Evolutionary conservation across 2,329 filamentous ascomycete species (phyloP).

Genomic region (Macroventuria anomochaeta): DNA sequence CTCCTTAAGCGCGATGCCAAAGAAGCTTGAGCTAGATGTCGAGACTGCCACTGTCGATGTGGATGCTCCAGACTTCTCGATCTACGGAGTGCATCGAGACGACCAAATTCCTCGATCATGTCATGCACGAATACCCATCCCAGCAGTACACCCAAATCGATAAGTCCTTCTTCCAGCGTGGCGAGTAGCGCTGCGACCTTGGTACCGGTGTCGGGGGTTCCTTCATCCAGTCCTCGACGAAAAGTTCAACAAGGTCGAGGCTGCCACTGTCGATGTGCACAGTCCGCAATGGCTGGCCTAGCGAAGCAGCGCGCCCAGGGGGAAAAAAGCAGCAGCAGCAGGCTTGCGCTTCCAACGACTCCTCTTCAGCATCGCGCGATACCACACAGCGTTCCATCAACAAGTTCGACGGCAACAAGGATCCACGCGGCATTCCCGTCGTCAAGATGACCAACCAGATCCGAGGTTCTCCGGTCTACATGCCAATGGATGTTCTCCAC

Average conservation of each 20-base stretch:
- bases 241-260: slow-evolving; percentile 64
- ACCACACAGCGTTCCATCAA: slow-evolving; percentile 58
- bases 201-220: slow-evolving; percentile 74
- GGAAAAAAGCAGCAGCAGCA: too few relatives aligned
- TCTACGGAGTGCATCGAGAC: slow-evolving; percentile 72
- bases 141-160: slow-evolving; percentile 73
- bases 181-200: slow-evolving; percentile 60
- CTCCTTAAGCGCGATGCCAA: too few relatives aligned
- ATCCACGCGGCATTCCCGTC: slow-evolving; percentile 39
- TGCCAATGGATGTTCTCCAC: slow-evolving; percentile 63
- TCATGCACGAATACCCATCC: slow-evolving; percentile 80
- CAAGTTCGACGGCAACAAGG: neutral
- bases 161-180: slow-evolving; percentile 77
- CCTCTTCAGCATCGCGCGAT: slow-evolving; percentile 63
- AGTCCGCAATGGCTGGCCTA: too few relatives aligned
- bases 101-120: slow-evolving; percentile 89
- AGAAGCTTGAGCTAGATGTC: too few relatives aligned
- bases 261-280: slow-evolving; percentile 90
- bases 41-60: too few relatives aligned
- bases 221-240: slow-evolving; percentile 72
- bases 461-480: slow-evolving; percentile 49
- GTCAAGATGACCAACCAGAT: too few relatives aligned
- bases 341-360: slow-evolving; percentile 53
- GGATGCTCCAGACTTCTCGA: slow-evolving; percentile 56
- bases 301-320: too few relatives aligned